phyloP scores from a whole-genome alignment of 2,329 filamentous ascomycete genomes.

The Colletotrichum spinosum region DNA sequence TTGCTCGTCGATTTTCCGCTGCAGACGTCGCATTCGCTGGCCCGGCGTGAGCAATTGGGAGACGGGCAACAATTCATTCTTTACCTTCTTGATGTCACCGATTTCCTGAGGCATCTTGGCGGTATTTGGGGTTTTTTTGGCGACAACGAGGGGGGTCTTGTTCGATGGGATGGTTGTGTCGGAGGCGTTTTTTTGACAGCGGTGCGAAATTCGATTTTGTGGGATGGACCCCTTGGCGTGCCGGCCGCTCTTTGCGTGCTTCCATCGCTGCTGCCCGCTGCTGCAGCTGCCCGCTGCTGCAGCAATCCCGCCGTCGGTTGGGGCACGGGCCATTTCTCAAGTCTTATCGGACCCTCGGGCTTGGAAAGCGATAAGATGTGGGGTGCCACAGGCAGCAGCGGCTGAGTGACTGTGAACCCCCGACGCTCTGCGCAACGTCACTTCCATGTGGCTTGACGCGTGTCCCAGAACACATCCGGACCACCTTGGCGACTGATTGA shows the following conservation, averaged over 20 bases:
- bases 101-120: slow-evolving; percentile 98
- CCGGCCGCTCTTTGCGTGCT: neutral
- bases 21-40: neutral
- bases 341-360: no score
- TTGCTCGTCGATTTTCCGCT: neutral
- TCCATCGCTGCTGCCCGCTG: no score
- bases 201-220: slow-evolving; percentile 39
- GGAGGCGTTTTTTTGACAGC: slow-evolving; percentile 30
- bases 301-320: no score
- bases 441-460: slow-evolving; percentile 32
- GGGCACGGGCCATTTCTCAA: no score
- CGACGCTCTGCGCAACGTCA: slow-evolving; percentile 13
- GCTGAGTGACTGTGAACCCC: neutral
- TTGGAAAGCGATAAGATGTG: no score
- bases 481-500: slow-evolving; percentile 21
- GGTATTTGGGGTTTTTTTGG: slow-evolving; percentile 47
- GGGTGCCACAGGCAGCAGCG: slow-evolving; percentile 24
- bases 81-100: slow-evolving; percentile 92
- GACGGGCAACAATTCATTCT: no score
- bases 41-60: slow-evolving; percentile 38
- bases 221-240: slow-evolving; percentile 36
- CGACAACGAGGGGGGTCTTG: slow-evolving; percentile 34
- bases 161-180: slow-evolving; percentile 28
- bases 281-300: no score
- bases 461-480: slow-evolving; percentile 9